Evolutionary conservation across 139 green algal species (phyloP), one percentile per base, ranked within the genome.

Genomic region (Auxenochlorella pyrenoidosa): DNA sequence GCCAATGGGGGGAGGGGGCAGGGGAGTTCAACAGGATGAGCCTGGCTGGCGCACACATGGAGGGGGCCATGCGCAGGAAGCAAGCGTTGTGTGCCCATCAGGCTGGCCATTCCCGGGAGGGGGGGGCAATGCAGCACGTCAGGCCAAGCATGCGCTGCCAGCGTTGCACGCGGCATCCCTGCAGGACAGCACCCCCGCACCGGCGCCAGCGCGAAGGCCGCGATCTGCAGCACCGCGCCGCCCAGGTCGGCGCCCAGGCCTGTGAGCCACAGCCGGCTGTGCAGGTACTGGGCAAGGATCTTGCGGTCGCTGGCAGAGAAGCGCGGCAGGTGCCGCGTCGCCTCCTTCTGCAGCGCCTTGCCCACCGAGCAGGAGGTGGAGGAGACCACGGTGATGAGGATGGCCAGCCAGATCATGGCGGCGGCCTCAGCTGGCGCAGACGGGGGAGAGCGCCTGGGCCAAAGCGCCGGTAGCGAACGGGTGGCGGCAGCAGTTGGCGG

Each of bases 281-380:
- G 30, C 21, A 95, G 34, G 86, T 97, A 98, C 63, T 94, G 88
- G 19, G 59, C 44, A 28, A 97, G 32, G 21, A 96, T 93, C 54
- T 95, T 93, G 4, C 78, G 71, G 3, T 95, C 90, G 13, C 19
- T 21, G 18, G 94, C 70, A 21, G 66, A 91, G 54, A 97, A 90
- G 34, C 90, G 83, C 0, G 96, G 96, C 60, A 98, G 87, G 60
- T 83, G 82, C 0, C 89, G 84, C 0, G 96, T 97, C 3, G 94
- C 96, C 75, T 97, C 91, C 90, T 98, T 98, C 77, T 98, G 96
- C 71, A 98, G 86, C 19, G 94, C 95, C 66, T 98, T 98, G 65
- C 95, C 96, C 28, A 99, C 93, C 79, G 96, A 97, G 89, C 97
- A 98, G 75, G 93, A 92, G 0, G 94, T 92, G 28, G 94, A 92